Evolutionary conservation across 2,329 filamentous ascomycete genomes (phyloP), one percentile per base, ranked within the genome.

Genomic region (Tolypocladium nubicola): DNA sequence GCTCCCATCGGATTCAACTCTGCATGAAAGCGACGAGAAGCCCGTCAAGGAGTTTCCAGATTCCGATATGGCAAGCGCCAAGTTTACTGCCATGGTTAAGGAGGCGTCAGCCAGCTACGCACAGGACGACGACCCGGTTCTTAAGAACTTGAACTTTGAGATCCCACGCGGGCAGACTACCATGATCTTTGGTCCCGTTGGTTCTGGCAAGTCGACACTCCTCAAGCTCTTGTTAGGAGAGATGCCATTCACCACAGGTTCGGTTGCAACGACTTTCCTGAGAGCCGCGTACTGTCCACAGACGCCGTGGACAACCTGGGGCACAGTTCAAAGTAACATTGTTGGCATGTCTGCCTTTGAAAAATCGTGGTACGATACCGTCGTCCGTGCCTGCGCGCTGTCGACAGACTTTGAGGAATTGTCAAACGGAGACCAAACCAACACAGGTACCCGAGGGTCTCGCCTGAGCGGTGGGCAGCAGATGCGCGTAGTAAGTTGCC

Each of bases 391-490:
- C 0, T 67, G 65, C 26, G 60, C 60, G 3, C 54, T 67, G 0
- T 43, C 53, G 0, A 55, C 54, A 2, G 66, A 66, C 38, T 60
- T 67, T 14, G 53, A 60, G 7, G 55, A 60, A 13, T 47, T 67
- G 2, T 56, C 61, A 13, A 53, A 62, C n/a, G 64, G 66, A 10
- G 65, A 68, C 38, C 56, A 60, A 19, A 63, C 62, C 1, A 56
- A 56, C 35, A 60, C 62, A 8, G 66, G 66, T 4, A 62, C 61
- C 14, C 59, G 60, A 2, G 66, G 66, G 6, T 63, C 62, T 16
- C 60, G 60, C 9, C 60, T 68, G 0, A 67, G 65, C 49, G 66
- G 66, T 30, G 66, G 66, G 6, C 66, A 67, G 58, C 63, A 66
- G 38, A 61, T 65, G 58, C 62, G 66, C 9, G 58, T 68, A 23